Percentiles rank a stretch among this genome's conserved stretches.
Evolutionary conservation across 495 filamentous ascomycete genomes (phyloP).

Genomic region (Tuber calosporum): DNA sequence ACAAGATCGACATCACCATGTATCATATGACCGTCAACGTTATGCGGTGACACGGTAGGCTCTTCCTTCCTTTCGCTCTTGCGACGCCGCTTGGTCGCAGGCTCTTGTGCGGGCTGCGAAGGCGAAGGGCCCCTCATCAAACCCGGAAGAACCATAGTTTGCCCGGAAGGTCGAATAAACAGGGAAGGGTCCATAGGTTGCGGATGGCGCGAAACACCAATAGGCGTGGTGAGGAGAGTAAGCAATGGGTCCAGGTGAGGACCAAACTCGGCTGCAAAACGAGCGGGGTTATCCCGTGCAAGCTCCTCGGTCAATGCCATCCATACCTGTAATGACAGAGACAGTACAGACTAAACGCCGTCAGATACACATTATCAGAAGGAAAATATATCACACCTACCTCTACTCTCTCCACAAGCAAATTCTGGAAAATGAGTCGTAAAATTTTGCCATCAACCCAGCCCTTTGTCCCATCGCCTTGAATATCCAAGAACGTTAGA

Average conservation of each 20-base stretch:
- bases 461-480: conserved; percentile 71
- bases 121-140: conserved; percentile 57
- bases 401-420: conserved; percentile 85
- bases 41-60: conserved; percentile 63
- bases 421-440: conserved; percentile 84
- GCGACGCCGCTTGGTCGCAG: conserved; percentile 63
- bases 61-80: conserved; percentile 78
- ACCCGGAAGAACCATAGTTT: conserved; percentile 57
- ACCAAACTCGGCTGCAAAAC: conserved; percentile 59
- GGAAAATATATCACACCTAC: conserved; percentile 42
- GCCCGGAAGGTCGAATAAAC: conserved; percentile 91
- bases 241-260: conserved; percentile 69
- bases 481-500: conserved; percentile 82
- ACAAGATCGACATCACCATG: conserved; percentile 92
- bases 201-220: conserved; percentile 81
- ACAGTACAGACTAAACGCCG: conserved; percentile 49
- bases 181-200: conserved; percentile 80
- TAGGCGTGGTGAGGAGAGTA: conserved; percentile 73
- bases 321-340: conserved; percentile 81
- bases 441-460: conserved; percentile 90
- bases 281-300: conserved; percentile 50
- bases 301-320: conserved; percentile 63
- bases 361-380: conserved; percentile 15
- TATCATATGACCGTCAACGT: conserved; percentile 97
- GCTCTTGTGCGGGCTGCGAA: conserved; percentile 45